These are phyloP conservation scores for Metarhizium brunneum DNA, from an alignment of 2,329 filamentous ascomycete genomes.

Conservation along the genomic window DNA sequence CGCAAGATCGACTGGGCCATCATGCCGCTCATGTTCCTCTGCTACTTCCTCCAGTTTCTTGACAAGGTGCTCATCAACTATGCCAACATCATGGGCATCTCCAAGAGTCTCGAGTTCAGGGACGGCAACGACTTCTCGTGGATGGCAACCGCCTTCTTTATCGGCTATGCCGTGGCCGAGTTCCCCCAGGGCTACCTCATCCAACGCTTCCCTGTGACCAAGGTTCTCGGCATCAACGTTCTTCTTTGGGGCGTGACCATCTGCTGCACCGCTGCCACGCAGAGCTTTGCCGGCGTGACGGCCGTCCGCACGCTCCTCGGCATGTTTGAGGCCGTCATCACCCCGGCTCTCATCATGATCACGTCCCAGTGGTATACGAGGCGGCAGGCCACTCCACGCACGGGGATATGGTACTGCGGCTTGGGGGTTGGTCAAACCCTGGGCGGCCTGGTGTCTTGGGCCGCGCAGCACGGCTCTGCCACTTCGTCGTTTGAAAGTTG, in stretches of 20 bases:
- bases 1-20: conserved; percentile 17
- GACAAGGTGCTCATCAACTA: conserved; percentile 20
- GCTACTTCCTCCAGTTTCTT: conserved; percentile 18
- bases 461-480: conserved; percentile 35
- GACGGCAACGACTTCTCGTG: conserved; percentile 13
- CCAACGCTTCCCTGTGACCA: conserved; percentile 23
- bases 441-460: conserved; percentile 39
- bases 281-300: conserved; percentile 30
- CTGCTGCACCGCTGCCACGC: conserved; percentile 32
- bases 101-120: too few relatives aligned
- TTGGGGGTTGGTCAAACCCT: conserved; percentile 24
- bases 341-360: conserved; percentile 41
- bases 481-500: conserved; percentile 26
- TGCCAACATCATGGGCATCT: conserved; percentile 21
- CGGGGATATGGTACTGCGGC: conserved; percentile 25
- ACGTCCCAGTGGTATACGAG: conserved; percentile 31
- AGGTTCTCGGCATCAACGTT: conserved; percentile 24
- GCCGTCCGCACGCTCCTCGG: conserved; percentile 36
- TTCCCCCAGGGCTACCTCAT: conserved; percentile 21
- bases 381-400: conserved; percentile 31
- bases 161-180: conserved; percentile 19
- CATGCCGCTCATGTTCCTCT: conserved; percentile 17
- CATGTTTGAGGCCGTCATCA: conserved; percentile 37
- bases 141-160: conserved; percentile 22
- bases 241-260: conserved; percentile 27